Percentiles rank a stretch among this genome's conserved stretches.
These are phyloP conservation scores for Plasmodium cynomolgi DNA, from an alignment of 169 alveolate species.

Conservation along the genomic window DNA sequence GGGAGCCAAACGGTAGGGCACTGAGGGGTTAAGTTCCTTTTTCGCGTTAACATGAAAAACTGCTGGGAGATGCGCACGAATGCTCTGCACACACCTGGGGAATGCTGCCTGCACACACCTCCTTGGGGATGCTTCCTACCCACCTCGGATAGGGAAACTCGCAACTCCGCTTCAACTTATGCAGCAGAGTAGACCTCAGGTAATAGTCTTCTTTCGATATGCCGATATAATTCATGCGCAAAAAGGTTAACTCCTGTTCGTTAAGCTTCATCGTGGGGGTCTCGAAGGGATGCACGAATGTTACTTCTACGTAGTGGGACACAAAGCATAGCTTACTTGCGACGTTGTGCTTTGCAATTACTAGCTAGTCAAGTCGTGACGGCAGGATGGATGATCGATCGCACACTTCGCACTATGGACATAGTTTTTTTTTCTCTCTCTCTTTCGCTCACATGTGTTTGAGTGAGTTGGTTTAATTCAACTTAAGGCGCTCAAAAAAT, in stretches of 20 bases:
- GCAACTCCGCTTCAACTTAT: background rate
- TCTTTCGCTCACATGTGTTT: no score
- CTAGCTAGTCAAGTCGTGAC: background rate
- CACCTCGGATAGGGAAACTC: conserved; percentile 6
- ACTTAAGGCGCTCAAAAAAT: no score
- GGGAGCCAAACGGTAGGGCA: background rate
- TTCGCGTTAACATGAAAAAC: background rate
- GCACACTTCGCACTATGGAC: background rate
- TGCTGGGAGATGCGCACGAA: background rate
- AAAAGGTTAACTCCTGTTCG: conserved; percentile 7
- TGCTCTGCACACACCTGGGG: conserved; percentile 10
- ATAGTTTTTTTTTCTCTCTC: background rate
- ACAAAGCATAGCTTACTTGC: no score
- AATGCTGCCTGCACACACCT: background rate
- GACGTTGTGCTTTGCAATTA: background rate
- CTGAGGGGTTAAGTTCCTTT: background rate
- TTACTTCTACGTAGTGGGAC: background rate
- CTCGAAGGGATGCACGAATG: background rate
- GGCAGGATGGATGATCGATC: background rate
- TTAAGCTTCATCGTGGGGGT: conserved; percentile 10
- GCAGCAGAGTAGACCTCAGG: conserved; percentile 6
- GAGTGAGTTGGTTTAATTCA: no score
- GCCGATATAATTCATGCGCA: background rate
- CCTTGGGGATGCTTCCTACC: background rate
- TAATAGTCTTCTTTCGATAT: conserved; percentile 16